Evolutionary conservation across 2,329 filamentous ascomycete species (phyloP).

Genomic region (Colletotrichum orbiculare): DNA sequence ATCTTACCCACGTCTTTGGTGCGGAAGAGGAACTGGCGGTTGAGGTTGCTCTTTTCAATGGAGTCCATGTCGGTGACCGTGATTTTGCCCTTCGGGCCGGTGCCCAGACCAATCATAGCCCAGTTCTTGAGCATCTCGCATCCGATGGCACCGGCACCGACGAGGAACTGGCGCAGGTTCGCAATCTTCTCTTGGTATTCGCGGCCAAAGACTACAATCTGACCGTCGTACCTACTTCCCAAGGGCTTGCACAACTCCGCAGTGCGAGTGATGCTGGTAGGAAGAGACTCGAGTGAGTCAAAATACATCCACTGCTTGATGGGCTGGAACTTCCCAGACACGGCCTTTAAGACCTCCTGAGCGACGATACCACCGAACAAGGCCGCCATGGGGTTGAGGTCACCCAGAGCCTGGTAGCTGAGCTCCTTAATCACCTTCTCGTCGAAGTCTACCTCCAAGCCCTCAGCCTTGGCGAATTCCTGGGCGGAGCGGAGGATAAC

Average conservation of each 20-base stretch:
- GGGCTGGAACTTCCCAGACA: slow-evolving; percentile 98
- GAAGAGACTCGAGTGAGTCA: slow-evolving; percentile 95
- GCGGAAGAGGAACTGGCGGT: slow-evolving; percentile 96
- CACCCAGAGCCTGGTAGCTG: slow-evolving; percentile 92
- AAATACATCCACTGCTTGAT: slow-evolving; percentile 97
- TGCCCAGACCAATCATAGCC: slow-evolving; percentile 97
- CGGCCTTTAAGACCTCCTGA: slow-evolving; percentile 95
- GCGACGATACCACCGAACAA: slow-evolving; percentile 95
- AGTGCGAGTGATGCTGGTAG: slow-evolving; percentile 77
- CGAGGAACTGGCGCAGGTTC: slow-evolving; percentile 91
- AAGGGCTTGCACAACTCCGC: slow-evolving; percentile 89
- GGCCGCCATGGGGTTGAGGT: slow-evolving; percentile 91
- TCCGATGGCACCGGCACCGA: slow-evolving; percentile 95
- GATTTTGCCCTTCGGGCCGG: slow-evolving; percentile 88
- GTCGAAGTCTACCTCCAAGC: slow-evolving; percentile 84
- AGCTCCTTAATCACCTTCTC: slow-evolving; percentile 94
- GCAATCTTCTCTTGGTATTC: slow-evolving; percentile 95
- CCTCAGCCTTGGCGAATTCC: slow-evolving; percentile 78
- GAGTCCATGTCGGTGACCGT: slow-evolving; percentile 97
- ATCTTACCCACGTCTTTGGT: slow-evolving; percentile 92
- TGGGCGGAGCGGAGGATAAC: slow-evolving; percentile 82
- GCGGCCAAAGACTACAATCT: slow-evolving; percentile 94
- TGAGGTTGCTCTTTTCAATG: slow-evolving; percentile 98
- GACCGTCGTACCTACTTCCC: slow-evolving; percentile 91
- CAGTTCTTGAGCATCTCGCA: slow-evolving; percentile 99